These are phyloP conservation scores for Leucoagaricus sp. DNA, from an alignment of 1,284 basidiomycete genomes.

Conservation along the genomic window DNA sequence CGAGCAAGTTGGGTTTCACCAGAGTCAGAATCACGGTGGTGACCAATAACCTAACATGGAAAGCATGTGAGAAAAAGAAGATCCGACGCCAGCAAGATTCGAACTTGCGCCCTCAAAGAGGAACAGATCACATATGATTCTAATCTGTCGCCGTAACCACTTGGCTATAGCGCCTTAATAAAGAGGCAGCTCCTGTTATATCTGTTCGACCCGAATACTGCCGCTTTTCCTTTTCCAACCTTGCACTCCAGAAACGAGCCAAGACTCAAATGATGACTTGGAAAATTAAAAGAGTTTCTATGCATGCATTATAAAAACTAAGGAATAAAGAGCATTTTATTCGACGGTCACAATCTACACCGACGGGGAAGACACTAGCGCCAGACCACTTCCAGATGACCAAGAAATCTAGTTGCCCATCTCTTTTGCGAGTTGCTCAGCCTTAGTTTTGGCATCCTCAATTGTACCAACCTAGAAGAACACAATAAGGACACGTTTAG, in stretches of 20 bases:
- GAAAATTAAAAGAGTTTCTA: constrained; percentile 28
- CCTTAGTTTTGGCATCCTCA: constrained; percentile 95
- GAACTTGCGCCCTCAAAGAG: too few relatives aligned
- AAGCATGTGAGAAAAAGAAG: neutral
- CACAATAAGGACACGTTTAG: neutral
- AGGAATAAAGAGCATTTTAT: constrained; percentile 16
- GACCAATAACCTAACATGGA: neutral
- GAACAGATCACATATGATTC: too few relatives aligned
- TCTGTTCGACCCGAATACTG: too few relatives aligned
- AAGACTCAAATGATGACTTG: constrained; percentile 39
- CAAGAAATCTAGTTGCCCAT: constrained; percentile 59
- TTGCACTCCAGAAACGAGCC: too few relatives aligned
- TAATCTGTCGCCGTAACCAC: constrained; percentile 48
- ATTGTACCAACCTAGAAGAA: constrained; percentile 73
- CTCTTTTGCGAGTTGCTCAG: constrained; percentile 94
- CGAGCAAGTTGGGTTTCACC: neutral
- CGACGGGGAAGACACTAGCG: constrained; percentile 8
- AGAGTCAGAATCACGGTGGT: neutral
- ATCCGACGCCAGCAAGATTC: constrained; percentile 69
- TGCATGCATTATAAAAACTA: constrained; percentile 12
- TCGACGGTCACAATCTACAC: constrained; percentile 17
- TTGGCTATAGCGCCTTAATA: constrained; percentile 53
- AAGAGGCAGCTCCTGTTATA: too few relatives aligned
- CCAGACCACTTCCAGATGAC: neutral
- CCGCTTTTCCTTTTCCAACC: constrained; percentile 42